Conservation (phyloP, 2,329 filamentous ascomycete species). For the Fusarium sublunatum region DNA sequence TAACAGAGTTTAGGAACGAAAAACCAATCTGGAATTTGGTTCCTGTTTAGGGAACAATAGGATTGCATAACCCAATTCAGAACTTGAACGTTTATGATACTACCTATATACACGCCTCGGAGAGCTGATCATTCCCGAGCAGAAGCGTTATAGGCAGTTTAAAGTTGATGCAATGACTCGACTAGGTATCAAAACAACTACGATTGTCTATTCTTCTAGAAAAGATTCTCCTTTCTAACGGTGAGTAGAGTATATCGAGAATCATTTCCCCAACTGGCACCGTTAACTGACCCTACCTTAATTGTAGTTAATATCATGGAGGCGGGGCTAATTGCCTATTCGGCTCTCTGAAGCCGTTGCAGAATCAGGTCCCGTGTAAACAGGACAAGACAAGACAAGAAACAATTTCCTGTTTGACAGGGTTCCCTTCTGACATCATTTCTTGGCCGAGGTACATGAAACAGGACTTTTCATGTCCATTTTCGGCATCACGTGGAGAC, state of each 20-base stretch:
- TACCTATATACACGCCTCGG: slow-evolving; percentile 5
- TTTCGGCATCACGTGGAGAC: slow-evolving; percentile 24
- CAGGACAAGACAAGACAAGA: neutral
- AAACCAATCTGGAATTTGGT: slow-evolving; percentile 3
- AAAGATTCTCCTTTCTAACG: neutral
- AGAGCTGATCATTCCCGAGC: neutral
- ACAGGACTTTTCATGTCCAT: slow-evolving; percentile 4
- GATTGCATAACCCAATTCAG: neutral
- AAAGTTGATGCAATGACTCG: neutral
- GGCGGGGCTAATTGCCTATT: slow-evolving; percentile 2
- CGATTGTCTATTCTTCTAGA: neutral
- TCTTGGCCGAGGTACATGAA: slow-evolving; percentile 12
- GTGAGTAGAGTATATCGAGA: neutral
- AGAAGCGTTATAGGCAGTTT: neutral
- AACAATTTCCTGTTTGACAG: slow-evolving; percentile 1
- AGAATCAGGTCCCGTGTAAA: slow-evolving; percentile 17
- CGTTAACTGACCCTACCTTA: slow-evolving; percentile 12
- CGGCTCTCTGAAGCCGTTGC: slow-evolving; percentile 5
- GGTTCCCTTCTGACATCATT: slow-evolving; percentile 22
- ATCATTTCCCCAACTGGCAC: slow-evolving; percentile 12
- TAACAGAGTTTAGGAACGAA: slow-evolving; percentile 10
- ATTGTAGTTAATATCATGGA: slow-evolving; percentile 9
- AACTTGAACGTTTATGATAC: neutral
- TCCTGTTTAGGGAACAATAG: slow-evolving; percentile 9
- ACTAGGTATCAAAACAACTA: neutral